Evolutionary conservation across 2,329 filamentous ascomycete genomes (phyloP).

Genomic region (Claviceps humidiphila): DNA sequence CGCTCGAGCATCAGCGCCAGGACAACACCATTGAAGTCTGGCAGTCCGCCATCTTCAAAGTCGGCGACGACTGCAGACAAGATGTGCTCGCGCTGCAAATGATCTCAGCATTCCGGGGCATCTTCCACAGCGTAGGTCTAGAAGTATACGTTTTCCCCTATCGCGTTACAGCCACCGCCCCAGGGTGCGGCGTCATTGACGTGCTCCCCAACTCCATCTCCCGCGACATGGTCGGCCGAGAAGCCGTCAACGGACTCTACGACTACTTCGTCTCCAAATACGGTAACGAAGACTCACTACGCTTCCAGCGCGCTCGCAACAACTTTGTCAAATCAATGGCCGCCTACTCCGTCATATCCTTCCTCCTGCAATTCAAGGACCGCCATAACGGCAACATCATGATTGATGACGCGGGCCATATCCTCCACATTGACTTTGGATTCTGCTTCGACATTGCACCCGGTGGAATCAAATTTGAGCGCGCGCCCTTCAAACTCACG

Average conservation of each 20-base stretch:
- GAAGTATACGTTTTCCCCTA: slow-evolving; percentile 97
- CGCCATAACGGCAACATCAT: slow-evolving; percentile 99
- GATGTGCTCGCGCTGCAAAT: slow-evolving; percentile 94
- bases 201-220: slow-evolving; percentile 96
- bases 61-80: slow-evolving; percentile 95
- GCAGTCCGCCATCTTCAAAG: slow-evolving; percentile 99
- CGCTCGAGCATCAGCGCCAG: slow-evolving; percentile 7
- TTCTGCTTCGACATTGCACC: slow-evolving; percentile 99
- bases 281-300: slow-evolving; percentile 86
- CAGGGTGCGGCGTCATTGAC: slow-evolving; percentile 95
- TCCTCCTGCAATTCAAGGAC: slow-evolving; percentile 96
- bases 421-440: slow-evolving; percentile 96
- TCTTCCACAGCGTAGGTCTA: slow-evolving; percentile 87
- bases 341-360: slow-evolving; percentile 93
- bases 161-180: slow-evolving; percentile 91
- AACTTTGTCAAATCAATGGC: slow-evolving; percentile 99
- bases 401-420: slow-evolving; percentile 94
- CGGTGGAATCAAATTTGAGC: slow-evolving; percentile 92
- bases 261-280: slow-evolving; percentile 98
- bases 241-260: slow-evolving; percentile 94
- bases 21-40: slow-evolving; percentile 74
- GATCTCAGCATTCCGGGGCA: slow-evolving; percentile 93
- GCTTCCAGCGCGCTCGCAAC: slow-evolving; percentile 86
- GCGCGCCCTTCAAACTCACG: slow-evolving; percentile 95
- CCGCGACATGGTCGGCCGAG: slow-evolving; percentile 93